phyloP scores from a whole-genome alignment of 805 yeast species.

The Metschnikowia similis region DNA sequence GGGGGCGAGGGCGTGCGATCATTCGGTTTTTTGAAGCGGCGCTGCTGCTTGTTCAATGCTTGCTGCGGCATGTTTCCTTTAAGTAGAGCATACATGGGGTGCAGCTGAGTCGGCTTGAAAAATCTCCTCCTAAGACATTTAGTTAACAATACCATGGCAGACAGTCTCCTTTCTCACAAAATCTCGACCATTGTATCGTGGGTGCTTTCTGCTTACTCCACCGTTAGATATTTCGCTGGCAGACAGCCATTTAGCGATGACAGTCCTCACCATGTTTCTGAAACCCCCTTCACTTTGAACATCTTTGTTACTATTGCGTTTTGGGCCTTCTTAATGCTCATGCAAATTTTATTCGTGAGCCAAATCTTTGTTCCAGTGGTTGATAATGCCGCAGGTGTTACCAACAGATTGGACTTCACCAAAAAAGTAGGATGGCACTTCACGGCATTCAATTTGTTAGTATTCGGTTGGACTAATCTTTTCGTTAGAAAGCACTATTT shows the following conservation, averaged over 20 bases:
- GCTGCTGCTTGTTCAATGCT: conserved; percentile 2
- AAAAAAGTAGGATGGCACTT: conserved; percentile 57
- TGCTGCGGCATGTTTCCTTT: conserved; percentile 4
- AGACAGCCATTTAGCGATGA: conserved; percentile 44
- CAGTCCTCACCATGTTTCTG: conserved; percentile 47
- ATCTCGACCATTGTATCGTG: conserved; percentile 50
- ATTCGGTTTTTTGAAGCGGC: background rate
- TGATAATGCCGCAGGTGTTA: conserved; percentile 12
- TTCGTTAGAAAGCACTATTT: conserved; percentile 59
- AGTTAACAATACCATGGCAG: background rate
- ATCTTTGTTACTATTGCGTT: conserved; percentile 45
- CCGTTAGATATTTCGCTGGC: conserved; percentile 54
- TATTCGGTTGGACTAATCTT: conserved; percentile 59
- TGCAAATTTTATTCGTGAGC: conserved; percentile 50
- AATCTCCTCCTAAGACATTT: background rate
- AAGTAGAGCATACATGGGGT: background rate
- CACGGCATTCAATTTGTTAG: conserved; percentile 54
- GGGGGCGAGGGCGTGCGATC: background rate
- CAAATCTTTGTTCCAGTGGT: conserved; percentile 40
- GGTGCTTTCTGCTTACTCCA: conserved; percentile 52
- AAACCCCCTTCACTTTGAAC: conserved; percentile 70
- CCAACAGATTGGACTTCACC: conserved; percentile 24
- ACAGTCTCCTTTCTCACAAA: conserved; percentile 29
- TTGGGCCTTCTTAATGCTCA: conserved; percentile 53
- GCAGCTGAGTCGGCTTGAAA: background rate